Percentiles rank a stretch among this genome's conserved stretches.
phyloP scores from a whole-genome alignment of 1,284 basidiomycete species.

The Cryptococcus sp. region DNA sequence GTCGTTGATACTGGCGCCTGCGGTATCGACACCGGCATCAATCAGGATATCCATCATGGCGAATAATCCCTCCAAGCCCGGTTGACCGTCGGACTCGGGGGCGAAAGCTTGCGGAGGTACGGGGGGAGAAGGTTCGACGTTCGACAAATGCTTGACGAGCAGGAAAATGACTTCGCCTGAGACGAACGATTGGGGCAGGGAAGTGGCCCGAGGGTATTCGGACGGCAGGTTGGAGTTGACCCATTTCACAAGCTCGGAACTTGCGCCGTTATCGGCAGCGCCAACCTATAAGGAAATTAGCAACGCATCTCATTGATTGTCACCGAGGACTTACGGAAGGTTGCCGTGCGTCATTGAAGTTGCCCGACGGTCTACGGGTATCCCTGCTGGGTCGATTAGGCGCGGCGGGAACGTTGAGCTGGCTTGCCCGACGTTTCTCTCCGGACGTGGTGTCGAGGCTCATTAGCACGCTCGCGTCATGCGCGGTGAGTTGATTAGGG shows the following conservation, averaged over 20 bases:
- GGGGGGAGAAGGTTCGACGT: conserved; percentile 42
- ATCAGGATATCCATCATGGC: conserved; percentile 83
- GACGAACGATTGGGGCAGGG: conserved; percentile 55
- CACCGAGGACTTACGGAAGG: conserved; percentile 2
- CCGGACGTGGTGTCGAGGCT: conserved; percentile 47
- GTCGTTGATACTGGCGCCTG: conserved; percentile 85
- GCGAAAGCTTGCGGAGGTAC: conserved; percentile 45
- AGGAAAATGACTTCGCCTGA: conserved; percentile 53
- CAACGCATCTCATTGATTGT: neutral
- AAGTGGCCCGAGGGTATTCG: conserved; percentile 63
- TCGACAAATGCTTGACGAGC: conserved; percentile 50
- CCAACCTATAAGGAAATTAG: conserved; percentile 14
- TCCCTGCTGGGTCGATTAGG: conserved; percentile 49
- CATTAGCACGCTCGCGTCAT: conserved; percentile 74
- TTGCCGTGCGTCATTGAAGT: conserved; percentile 4
- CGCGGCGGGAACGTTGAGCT: conserved; percentile 14
- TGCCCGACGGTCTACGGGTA: conserved; percentile 41
- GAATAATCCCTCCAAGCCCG: conserved; percentile 77
- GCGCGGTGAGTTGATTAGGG: conserved; percentile 82
- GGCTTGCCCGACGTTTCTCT: conserved; percentile 23
- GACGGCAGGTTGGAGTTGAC: conserved; percentile 76
- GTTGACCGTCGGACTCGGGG: conserved; percentile 41
- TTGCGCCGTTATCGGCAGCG: conserved; percentile 25
- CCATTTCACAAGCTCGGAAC: conserved; percentile 71
- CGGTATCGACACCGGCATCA: conserved; percentile 84